phyloP scores from a whole-genome alignment of 768 basidiomycete species.

The Macrolepiota dolichaula region DNA sequence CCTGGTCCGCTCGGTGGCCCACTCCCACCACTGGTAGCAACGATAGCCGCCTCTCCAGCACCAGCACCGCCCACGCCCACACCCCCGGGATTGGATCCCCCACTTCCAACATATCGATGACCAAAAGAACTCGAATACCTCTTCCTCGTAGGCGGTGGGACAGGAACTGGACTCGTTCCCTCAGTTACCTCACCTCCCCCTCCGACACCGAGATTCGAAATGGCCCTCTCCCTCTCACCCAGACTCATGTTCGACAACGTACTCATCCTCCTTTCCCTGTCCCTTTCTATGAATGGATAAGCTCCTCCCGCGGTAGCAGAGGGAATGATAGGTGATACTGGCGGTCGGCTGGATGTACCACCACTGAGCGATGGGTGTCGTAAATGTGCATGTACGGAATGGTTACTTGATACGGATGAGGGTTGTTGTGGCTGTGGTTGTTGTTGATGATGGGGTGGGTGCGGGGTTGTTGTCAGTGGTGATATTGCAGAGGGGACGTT shows the following conservation, averaged over 20 bases:
- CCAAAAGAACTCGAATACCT: conserved; percentile 80
- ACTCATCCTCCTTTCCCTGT: conserved; percentile 7
- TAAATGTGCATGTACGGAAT: conserved; percentile 12
- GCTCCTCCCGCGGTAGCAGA: neutral
- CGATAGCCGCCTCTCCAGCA: neutral
- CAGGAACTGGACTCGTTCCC: conserved; percentile 16
- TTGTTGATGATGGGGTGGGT: too few species aligned
- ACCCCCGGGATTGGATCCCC: conserved; percentile 1
- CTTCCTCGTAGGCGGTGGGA: conserved; percentile 35
- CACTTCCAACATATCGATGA: conserved; percentile 53
- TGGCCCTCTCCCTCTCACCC: conserved; percentile 4
- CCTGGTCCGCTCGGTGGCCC: conserved; percentile 26
- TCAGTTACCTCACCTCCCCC: conserved; percentile 16
- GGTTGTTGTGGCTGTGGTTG: conserved; percentile 4
- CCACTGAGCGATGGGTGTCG: conserved; percentile 15
- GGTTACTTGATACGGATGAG: conserved; percentile 4
- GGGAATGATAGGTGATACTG: conserved; percentile 21
- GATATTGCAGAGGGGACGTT: neutral
- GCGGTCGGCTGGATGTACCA: conserved; percentile 17
- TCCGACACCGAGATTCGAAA: conserved; percentile 20
- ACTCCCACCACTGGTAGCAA: neutral
- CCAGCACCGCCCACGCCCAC: neutral
- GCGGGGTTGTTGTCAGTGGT: neutral
- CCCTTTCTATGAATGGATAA: neutral
- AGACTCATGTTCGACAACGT: conserved; percentile 1